A percentile compares a stretch with the other conserved stretches of the same genome.
Evolutionary conservation across 495 filamentous ascomycete species (phyloP).

Genomic region (Podospora conica): DNA sequence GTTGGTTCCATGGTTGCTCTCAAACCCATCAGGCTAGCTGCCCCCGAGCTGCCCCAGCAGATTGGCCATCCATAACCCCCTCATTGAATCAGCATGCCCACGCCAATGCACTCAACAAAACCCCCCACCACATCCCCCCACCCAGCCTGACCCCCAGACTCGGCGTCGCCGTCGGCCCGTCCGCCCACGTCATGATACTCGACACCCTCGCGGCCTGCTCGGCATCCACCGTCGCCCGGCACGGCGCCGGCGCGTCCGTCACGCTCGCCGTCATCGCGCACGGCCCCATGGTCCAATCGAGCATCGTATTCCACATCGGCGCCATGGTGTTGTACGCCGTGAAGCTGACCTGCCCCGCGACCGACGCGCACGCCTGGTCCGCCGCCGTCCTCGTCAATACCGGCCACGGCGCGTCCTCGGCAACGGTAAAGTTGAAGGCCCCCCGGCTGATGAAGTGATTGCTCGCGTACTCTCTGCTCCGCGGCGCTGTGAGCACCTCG

Average conservation of each 20-base stretch:
- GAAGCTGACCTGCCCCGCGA: neutral
- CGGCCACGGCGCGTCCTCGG: constrained; percentile 3
- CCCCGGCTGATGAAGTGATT: neutral
- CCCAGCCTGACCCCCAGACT: neutral
- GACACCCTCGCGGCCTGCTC: constrained; percentile 1
- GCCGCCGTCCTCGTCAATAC: neutral
- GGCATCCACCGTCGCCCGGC: neutral
- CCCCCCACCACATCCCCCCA: neutral
- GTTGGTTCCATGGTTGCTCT: too few species aligned
- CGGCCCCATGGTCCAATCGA: neutral
- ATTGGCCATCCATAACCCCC: too few species aligned
- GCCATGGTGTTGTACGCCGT: neutral
- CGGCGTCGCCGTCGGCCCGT: neutral
- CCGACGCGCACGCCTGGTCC: neutral
- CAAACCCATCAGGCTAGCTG: too few species aligned
- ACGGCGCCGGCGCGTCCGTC: constrained; percentile 1
- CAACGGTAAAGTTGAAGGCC: neutral
- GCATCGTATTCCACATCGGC: neutral
- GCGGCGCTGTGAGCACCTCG: neutral
- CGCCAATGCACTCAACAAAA: neutral
- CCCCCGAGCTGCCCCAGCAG: too few species aligned
- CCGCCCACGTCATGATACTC: constrained; percentile 3
- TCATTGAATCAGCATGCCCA: neutral
- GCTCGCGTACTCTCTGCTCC: neutral
- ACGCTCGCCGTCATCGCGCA: neutral